Conservation (phyloP, 805 yeast species). For the Maudiozyma barnettii region DNA sequence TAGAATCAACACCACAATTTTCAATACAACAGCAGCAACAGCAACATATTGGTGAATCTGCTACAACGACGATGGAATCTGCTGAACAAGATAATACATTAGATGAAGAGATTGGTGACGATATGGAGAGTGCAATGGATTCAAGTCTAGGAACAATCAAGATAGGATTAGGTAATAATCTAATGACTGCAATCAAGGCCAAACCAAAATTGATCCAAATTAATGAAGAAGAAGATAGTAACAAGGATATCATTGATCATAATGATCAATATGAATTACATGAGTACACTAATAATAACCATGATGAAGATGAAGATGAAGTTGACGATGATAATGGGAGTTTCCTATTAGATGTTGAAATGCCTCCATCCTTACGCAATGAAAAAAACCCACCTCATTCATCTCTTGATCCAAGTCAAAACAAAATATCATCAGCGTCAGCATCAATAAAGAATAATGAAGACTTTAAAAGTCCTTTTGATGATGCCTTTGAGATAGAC, state of each 20-base stretch:
- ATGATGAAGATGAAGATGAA: neutral
- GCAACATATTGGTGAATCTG: neutral
- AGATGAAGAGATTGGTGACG: neutral
- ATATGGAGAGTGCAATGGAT: neutral
- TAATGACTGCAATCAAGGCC: constrained; percentile 67
- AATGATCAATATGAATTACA: neutral
- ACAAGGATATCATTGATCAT: neutral
- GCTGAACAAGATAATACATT: constrained; percentile 27
- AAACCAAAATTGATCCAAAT: constrained; percentile 35
- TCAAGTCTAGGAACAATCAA: neutral
- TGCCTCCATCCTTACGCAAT: neutral
- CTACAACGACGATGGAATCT: too few relatives aligned
- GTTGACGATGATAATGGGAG: constrained; percentile 21
- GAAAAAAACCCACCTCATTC: neutral
- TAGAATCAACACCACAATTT: neutral
- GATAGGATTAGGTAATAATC: constrained; percentile 4
- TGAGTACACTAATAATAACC: neutral
- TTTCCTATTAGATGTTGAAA: constrained; percentile 24
- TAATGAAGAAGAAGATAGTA: constrained; percentile 7
- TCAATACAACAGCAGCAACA: neutral
- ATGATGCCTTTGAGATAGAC: neutral
- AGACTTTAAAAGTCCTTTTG: neutral
- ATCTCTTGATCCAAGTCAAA: neutral
- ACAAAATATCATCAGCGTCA: neutral
- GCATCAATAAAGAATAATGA: neutral